Evolutionary conservation across 768 basidiomycete genomes (phyloP).

Genomic region (Ephemerocybe angulata): DNA sequence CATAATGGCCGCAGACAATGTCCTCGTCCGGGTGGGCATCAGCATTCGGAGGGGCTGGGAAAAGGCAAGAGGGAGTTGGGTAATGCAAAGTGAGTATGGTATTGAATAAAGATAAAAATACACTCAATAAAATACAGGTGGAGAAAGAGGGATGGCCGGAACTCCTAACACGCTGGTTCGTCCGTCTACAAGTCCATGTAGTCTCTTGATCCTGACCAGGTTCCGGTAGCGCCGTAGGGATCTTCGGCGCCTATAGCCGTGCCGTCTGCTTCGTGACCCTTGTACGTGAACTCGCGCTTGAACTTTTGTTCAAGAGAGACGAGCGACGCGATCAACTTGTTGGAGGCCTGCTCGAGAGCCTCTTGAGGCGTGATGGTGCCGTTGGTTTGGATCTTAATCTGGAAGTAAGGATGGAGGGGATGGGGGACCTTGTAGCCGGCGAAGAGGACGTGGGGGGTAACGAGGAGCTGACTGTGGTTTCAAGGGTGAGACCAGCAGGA

Average conservation of each 20-base stretch:
- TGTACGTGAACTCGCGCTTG: conserved; percentile 78
- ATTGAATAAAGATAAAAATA: neutral
- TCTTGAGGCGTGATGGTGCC: conserved; percentile 78
- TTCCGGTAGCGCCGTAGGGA: conserved; percentile 40
- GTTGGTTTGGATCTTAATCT: conserved; percentile 95
- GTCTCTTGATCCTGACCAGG: neutral
- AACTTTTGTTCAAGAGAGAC: conserved; percentile 70
- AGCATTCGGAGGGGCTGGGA: neutral
- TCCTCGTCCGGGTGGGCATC: neutral
- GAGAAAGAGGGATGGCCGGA: neutral
- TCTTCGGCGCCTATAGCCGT: conserved; percentile 34
- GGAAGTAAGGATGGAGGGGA: conserved; percentile 90
- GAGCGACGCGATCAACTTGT: conserved; percentile 71
- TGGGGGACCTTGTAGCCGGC: conserved; percentile 99
- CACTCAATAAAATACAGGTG: neutral
- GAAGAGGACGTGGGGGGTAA: conserved; percentile 85
- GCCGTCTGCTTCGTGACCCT: conserved; percentile 43
- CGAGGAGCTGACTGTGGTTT: conserved; percentile 73
- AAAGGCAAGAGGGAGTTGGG: neutral
- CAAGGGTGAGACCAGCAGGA: neutral
- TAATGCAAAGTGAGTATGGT: neutral
- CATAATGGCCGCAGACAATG: too few species aligned
- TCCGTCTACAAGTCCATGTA: neutral
- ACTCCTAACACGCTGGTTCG: too few species aligned
- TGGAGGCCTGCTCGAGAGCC: conserved; percentile 80